Conservation (phyloP, 495 filamentous ascomycete genomes). For the Tuber borchii region DNA sequence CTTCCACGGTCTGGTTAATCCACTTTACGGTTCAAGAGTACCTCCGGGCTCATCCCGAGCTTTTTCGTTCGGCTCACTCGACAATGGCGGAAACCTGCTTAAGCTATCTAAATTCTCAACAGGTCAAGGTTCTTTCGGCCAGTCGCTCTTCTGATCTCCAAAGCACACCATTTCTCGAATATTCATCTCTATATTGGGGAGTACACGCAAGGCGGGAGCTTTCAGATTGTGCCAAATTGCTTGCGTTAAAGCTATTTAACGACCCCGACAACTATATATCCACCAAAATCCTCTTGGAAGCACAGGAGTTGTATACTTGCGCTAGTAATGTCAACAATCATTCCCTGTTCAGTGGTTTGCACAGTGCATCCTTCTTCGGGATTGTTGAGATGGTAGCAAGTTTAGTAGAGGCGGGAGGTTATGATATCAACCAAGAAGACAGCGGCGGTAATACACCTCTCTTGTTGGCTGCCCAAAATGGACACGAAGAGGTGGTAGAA, state of each 20-base stretch:
- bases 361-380: background rate
- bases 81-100: background rate
- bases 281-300: background rate
- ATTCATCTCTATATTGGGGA: background rate
- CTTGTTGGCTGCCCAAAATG: background rate
- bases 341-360: background rate
- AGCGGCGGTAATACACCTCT: background rate
- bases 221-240: background rate
- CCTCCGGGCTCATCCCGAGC: background rate
- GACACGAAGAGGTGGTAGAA: background rate
- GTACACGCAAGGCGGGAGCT: background rate
- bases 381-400: background rate
- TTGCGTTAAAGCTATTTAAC: background rate
- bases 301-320: rapidly evolving
- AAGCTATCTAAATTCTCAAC: background rate
- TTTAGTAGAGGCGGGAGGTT: background rate
- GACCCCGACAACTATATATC: background rate
- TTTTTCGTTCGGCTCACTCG: background rate
- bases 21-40: background rate
- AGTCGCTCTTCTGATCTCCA: background rate
- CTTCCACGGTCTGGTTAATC: background rate
- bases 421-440: background rate
- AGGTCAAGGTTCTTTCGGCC: background rate
- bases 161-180: background rate
- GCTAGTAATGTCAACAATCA: background rate